Percentiles rank a stretch among this genome's conserved stretches.
Evolutionary conservation across 306 rosid species (phyloP).

Genomic region (Senna siamea): DNA sequence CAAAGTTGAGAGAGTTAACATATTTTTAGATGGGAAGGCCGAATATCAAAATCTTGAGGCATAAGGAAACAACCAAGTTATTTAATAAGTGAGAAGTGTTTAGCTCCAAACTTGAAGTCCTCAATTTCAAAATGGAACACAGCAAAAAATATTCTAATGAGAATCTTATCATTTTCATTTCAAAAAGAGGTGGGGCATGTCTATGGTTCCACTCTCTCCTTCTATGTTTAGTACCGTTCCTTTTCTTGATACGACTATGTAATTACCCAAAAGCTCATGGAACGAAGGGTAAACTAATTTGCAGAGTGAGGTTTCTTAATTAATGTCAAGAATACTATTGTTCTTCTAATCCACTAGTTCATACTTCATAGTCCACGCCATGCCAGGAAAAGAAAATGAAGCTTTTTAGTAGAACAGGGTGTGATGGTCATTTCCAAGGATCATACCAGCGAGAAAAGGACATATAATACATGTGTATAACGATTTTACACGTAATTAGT

Average conservation of each 20-base stretch:
- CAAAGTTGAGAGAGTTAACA: not conserved
- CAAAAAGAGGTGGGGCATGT: conserved; percentile 5
- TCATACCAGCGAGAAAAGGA: too few species aligned
- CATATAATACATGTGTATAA: too few species aligned
- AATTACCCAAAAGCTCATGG: not conserved
- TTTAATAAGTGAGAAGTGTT: not conserved
- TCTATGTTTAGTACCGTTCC: not conserved
- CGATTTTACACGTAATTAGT: too few species aligned
- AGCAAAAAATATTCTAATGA: not conserved
- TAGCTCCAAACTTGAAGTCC: not conserved
- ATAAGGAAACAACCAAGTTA: not conserved
- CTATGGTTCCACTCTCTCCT: not conserved
- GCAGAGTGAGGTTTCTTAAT: not conserved
- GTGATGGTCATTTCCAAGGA: too few species aligned
- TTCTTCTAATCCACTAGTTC: not conserved
- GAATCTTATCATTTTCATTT: not conserved
- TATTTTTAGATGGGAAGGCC: not conserved
- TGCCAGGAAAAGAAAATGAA: not conserved
- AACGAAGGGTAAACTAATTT: not conserved
- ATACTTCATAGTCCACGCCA: not conserved
- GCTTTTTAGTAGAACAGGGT: too few species aligned
- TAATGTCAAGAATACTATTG: not conserved
- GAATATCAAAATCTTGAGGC: not conserved
- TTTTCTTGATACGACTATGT: not conserved
- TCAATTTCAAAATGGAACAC: not conserved